Conservation (phyloP, 768 basidiomycete species). For the Phallus indusiatus region DNA sequence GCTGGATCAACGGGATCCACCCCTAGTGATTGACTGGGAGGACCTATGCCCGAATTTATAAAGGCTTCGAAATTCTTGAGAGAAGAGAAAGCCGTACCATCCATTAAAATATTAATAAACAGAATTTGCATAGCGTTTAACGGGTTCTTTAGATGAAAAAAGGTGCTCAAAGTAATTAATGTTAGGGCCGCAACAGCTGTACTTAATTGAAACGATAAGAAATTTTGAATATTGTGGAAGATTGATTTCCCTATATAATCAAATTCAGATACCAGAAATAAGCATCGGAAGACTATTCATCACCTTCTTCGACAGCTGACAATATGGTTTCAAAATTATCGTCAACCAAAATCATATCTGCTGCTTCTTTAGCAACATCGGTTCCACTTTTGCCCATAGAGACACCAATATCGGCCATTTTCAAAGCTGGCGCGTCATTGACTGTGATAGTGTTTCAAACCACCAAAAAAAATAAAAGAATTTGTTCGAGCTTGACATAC, state of each 20-base stretch:
- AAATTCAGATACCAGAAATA: slow-evolving; percentile 1
- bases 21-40: slow-evolving; percentile 90
- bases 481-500: slow-evolving; percentile 31
- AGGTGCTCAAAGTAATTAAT: slow-evolving; percentile 90
- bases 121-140: slow-evolving; percentile 98
- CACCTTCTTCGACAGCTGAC: slow-evolving; percentile 90
- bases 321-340: slow-evolving; percentile 95
- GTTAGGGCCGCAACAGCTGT: slow-evolving; percentile 94
- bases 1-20: slow-evolving; percentile 94
- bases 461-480: slow-evolving; percentile 1
- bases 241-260: slow-evolving; percentile 73
- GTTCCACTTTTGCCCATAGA: slow-evolving; percentile 99
- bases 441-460: slow-evolving; percentile 32
- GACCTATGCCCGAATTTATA: slow-evolving; percentile 38
- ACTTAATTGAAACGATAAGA: slow-evolving; percentile 92
- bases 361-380: slow-evolving; percentile 97
- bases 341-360: slow-evolving; percentile 93
- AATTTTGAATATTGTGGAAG: slow-evolving; percentile 98
- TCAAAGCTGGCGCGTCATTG: slow-evolving; percentile 93
- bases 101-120: slow-evolving; percentile 99
- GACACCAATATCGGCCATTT: slow-evolving; percentile 96
- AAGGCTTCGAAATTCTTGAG: background rate
- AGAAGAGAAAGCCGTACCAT: slow-evolving; percentile 43
- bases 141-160: slow-evolving; percentile 83
- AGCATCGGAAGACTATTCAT: slow-evolving; percentile 8